A percentile compares a stretch with the other conserved stretches of the same genome.
These are phyloP conservation scores for Vachellia collinsii DNA, from an alignment of 306 rosid species.

Conservation along the genomic window DNA sequence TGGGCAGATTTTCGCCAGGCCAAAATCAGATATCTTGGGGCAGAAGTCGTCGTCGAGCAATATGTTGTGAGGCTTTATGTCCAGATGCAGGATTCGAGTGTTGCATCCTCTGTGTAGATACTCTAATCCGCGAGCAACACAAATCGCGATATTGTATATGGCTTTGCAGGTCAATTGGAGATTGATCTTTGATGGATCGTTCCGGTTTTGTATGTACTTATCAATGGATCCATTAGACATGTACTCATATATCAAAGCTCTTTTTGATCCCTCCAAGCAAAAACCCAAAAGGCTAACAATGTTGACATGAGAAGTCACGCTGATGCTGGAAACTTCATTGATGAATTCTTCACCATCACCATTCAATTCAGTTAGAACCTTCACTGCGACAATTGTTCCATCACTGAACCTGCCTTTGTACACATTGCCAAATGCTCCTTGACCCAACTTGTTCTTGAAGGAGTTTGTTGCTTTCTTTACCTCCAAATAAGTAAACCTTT, in stretches of 20 bases:
- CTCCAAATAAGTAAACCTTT: conserved; percentile 44
- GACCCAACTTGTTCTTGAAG: conserved; percentile 47
- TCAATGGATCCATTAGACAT: conserved; percentile 45
- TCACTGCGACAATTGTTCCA: conserved; percentile 46
- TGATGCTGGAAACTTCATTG: conserved; percentile 51
- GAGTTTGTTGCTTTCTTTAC: conserved; percentile 45
- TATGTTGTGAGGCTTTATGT: conserved; percentile 45
- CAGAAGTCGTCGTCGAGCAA: conserved; percentile 16
- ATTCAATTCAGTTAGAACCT: conserved; percentile 36
- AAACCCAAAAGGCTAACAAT: conserved; percentile 28
- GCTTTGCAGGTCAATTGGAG: conserved; percentile 21
- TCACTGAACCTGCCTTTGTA: conserved; percentile 46
- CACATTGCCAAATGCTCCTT: conserved; percentile 51
- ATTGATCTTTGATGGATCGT: background rate
- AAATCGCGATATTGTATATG: background rate
- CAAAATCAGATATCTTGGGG: conserved; percentile 40
- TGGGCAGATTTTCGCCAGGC: conserved; percentile 36
- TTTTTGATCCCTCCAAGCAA: conserved; percentile 27
- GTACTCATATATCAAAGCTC: conserved; percentile 38
- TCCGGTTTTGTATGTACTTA: conserved; percentile 29
- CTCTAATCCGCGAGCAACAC: conserved; percentile 45
- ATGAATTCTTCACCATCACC: conserved; percentile 47
- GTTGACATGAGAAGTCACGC: conserved; percentile 42
- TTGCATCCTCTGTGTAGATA: conserved; percentile 42
- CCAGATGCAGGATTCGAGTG: conserved; percentile 41